These are phyloP conservation scores for Quercus phellos DNA, from an alignment of 331 rosid genomes.

Conservation along the genomic window DNA sequence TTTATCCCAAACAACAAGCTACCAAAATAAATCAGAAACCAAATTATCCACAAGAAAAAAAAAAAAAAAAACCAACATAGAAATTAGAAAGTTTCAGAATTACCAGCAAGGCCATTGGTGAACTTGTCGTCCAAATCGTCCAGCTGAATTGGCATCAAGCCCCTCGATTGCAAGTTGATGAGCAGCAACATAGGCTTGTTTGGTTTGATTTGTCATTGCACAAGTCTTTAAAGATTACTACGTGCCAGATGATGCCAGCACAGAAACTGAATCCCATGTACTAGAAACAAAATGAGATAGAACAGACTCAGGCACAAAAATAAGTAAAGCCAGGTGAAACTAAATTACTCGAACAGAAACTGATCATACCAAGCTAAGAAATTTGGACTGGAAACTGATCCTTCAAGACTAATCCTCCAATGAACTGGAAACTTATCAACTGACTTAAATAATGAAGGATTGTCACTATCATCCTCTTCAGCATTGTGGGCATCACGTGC, in stretches of 20 bases:
- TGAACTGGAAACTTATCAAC: conserved; percentile 28
- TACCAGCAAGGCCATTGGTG: conserved; percentile 35
- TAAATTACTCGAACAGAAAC: conserved; percentile 44
- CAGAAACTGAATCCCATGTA: conserved; percentile 81
- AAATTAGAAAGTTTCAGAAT: neutral
- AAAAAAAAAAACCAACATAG: too few relatives aligned
- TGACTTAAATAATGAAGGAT: conserved; percentile 35
- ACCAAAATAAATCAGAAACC: neutral
- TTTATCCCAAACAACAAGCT: neutral
- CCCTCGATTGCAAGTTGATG: too few relatives aligned
- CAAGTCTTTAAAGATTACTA: conserved; percentile 52
- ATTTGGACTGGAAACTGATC: too few relatives aligned
- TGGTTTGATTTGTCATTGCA: conserved; percentile 35
- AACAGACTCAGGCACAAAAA: conserved; percentile 41
- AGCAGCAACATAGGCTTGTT: too few relatives aligned
- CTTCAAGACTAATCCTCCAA: neutral
- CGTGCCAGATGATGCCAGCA: conserved; percentile 64
- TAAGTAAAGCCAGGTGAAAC: conserved; percentile 35
- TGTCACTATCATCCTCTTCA: conserved; percentile 51
- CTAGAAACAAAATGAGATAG: conserved; percentile 65
- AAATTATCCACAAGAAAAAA: neutral
- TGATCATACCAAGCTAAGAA: conserved; percentile 40
- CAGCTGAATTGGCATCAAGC: neutral
- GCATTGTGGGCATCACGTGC: conserved; percentile 30
- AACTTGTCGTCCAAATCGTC: conserved; percentile 9